Base-by-base conservation (phyloP, 1,284 basidiomycete genomes). In the Microbotryum saponariae region DNA sequence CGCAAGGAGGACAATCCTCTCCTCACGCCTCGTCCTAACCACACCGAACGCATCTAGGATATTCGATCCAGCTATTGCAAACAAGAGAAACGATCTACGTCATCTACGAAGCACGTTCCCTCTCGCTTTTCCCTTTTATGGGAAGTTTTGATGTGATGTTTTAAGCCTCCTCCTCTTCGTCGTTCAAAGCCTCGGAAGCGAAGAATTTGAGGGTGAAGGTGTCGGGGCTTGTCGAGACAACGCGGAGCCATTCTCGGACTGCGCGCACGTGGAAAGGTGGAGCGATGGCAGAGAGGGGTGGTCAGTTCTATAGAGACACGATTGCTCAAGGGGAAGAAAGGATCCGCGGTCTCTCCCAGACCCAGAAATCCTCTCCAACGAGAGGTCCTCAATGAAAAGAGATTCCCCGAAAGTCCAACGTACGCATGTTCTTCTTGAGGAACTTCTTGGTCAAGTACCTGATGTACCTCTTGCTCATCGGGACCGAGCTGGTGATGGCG, bases 371-470 rank as follows among this genome's bases (percentile, higher is more conserved):
- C 31, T 31, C 31, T 31, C 31, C 31, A 31, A 31, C 31, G 9
- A 31, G 31, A 31, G 9, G 12, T 42, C 37, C 12, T 42, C 12
- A 16, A 18, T 4, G 12, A 4, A 42, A 42, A 42, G 27, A n/a
- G 9, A 23, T 23, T 50, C 74, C 62, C 74, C 70, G 46, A 75
- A 31, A 31, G 31, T 10, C 7, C 31, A 31, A 42, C 37, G 12
- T 42, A 42, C 37, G 73, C 70, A 73, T 73, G 61, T 71, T 68
- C 61, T 72, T 70, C 51, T 53, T 53, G 16, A 25, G 54, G 54
- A 56, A 56, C 70, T 74, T 74, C 72, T 76, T 76, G 62, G 75
- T 75, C 37, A 76, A 68, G 71, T 75, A 76, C 73, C 76, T 77
- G 70, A 77, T 71, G 75, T 76, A 77, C 56, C 75, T 72, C 54